Conservation (phyloP, 805 yeast genomes). For the Sugiyamaella qingdaonensis region DNA sequence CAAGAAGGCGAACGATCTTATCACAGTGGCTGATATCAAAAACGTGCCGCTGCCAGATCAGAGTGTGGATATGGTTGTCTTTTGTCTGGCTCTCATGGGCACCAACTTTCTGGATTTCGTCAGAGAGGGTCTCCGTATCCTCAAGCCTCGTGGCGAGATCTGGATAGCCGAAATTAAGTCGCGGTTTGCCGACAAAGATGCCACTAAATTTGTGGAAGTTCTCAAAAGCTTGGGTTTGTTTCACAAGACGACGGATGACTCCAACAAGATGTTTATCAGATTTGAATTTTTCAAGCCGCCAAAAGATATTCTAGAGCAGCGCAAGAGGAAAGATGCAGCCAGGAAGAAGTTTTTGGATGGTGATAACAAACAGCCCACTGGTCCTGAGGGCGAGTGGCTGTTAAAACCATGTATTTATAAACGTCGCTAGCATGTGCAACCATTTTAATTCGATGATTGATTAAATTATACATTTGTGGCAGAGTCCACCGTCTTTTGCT, state of each 20-base stretch:
- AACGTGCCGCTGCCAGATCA: slow-evolving; percentile 79
- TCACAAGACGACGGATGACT: slow-evolving; percentile 81
- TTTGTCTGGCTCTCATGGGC: slow-evolving; percentile 95
- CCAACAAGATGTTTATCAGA: slow-evolving; percentile 89
- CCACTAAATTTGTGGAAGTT: slow-evolving; percentile 65
- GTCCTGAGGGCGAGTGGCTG: slow-evolving; percentile 86
- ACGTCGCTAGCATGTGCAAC: slow-evolving; percentile 51
- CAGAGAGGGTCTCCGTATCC: slow-evolving; percentile 79
- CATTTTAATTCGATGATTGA: neutral
- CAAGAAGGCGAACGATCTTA: slow-evolving; percentile 79
- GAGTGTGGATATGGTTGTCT: slow-evolving; percentile 83
- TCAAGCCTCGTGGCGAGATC: slow-evolving; percentile 87
- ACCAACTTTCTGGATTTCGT: slow-evolving; percentile 92
- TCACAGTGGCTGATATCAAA: slow-evolving; percentile 95
- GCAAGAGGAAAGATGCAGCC: slow-evolving; percentile 37
- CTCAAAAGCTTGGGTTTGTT: slow-evolving; percentile 78
- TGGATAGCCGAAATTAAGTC: slow-evolving; percentile 99
- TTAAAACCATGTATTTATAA: slow-evolving; percentile 96
- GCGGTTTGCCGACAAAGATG: slow-evolving; percentile 63
- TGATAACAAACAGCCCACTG: slow-evolving; percentile 53
- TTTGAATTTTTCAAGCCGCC: slow-evolving; percentile 92
- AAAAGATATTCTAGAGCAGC: slow-evolving; percentile 56
- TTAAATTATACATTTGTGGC: neutral
- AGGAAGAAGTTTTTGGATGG: slow-evolving; percentile 54
- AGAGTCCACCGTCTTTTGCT: slow-evolving; percentile 32